phyloP scores from a whole-genome alignment of 2,329 filamentous ascomycete species.

The Alternaria angustiovoidea region DNA sequence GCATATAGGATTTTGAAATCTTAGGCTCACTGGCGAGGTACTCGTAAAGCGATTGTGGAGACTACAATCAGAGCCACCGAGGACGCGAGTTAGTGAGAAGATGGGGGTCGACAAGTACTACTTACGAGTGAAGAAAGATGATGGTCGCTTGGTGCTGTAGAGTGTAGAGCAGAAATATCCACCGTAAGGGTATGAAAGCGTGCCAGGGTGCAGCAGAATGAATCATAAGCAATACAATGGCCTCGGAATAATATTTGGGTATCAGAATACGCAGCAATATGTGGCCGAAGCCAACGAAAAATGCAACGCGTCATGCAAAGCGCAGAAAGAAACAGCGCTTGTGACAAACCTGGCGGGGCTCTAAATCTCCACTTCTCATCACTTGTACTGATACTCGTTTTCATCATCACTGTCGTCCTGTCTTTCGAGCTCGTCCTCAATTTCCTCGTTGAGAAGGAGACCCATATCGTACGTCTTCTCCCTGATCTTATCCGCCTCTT shows the following conservation, averaged over 20 bases:
- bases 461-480: conserved; percentile 73
- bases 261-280: background rate
- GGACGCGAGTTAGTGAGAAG: background rate
- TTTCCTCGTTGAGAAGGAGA: conserved; percentile 71
- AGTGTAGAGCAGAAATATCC: background rate
- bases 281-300: background rate
- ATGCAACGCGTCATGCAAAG: background rate
- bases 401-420: conserved; percentile 23
- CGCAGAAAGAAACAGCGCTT: background rate
- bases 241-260: background rate
- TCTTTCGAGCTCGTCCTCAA: conserved; percentile 58
- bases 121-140: background rate
- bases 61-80: background rate
- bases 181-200: too few relatives aligned
- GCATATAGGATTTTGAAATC: background rate
- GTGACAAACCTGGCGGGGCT: background rate
- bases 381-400: conserved; percentile 23
- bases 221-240: background rate
- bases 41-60: background rate
- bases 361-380: background rate
- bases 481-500: conserved; percentile 64
- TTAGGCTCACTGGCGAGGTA: background rate
- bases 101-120: background rate
- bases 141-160: background rate
- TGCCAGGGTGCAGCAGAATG: background rate